Percentiles rank a stretch among this genome's conserved stretches.
These are phyloP conservation scores for Cryptococcus deneoformans DNA, from an alignment of 1,284 basidiomycete genomes.

Conservation along the genomic window DNA sequence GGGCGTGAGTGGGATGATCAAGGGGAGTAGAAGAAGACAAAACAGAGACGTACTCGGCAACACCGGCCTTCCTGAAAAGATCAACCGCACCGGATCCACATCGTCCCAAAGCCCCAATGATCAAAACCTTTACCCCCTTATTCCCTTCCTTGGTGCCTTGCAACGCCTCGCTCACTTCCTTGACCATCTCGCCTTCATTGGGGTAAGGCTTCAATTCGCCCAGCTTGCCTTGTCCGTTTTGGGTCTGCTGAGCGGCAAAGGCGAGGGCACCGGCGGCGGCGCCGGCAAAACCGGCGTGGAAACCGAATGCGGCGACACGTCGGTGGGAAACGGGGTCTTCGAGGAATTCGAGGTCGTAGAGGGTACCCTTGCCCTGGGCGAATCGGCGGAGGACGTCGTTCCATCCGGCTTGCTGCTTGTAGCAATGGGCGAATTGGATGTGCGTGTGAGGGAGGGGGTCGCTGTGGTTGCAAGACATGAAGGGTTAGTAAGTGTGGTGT, in stretches of 20 bases:
- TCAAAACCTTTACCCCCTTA: constrained; percentile 79
- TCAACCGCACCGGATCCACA: constrained; percentile 98
- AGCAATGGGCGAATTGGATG: constrained; percentile 99
- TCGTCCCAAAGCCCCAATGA: constrained; percentile 93
- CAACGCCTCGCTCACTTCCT: constrained; percentile 64
- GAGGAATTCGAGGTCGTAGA: constrained; percentile 98
- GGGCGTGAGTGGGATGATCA: background rate
- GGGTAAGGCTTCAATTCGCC: constrained; percentile 72
- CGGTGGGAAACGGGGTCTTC: constrained; percentile 73
- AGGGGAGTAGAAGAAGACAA: background rate
- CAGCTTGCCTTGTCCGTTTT: constrained; percentile 58
- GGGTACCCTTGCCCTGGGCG: constrained; percentile 75
- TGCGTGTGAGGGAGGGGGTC: constrained; percentile 87
- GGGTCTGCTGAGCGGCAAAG: constrained; percentile 64
- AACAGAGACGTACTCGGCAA: constrained; percentile 72
- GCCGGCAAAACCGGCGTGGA: constrained; percentile 97
- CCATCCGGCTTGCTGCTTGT: constrained; percentile 97
- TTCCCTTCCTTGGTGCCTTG: constrained; percentile 58
- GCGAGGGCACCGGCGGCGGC: constrained; percentile 91
- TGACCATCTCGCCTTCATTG: constrained; percentile 79
- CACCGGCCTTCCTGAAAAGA: constrained; percentile 88
- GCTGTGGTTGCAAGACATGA: constrained; percentile 15
- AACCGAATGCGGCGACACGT: constrained; percentile 98
- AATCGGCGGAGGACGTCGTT: constrained; percentile 83
- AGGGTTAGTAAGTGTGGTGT: background rate